Evolutionary conservation across 2,329 filamentous ascomycete genomes (phyloP), one percentile per base, ranked within the genome.

Genomic region (Alternaria sp.): DNA sequence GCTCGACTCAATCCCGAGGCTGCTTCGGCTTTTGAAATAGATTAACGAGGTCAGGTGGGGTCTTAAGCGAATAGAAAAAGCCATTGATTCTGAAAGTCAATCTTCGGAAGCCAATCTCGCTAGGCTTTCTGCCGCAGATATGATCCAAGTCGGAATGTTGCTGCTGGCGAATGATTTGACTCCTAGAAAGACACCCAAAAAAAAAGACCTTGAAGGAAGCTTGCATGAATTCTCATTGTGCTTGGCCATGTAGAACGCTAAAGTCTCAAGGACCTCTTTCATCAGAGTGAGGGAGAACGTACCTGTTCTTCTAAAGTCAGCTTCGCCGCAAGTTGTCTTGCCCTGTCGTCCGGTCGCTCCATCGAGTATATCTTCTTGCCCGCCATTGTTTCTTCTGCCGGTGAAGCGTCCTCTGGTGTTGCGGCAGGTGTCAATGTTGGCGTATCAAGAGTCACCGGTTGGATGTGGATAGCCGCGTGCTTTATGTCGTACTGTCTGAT

Each of bases 281-380:
- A 56, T 51, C 49, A 14, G 46, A 60, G 22, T 38, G 25, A 59
- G 25, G 28, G 57, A 45, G 51, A 45, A 76, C 77, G 38, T 74
- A 78, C 78, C 72, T 80, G 77, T 63, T 80, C 77, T 60, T 79
- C 76, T 54, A 80, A 66, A 8, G 73, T 75, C 66, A 80, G 66
- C 63, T 72, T 74, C 28, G 72, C 68, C 20, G 76, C 78, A 59
- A 79, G 55, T 38, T 76, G 75, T 46, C 70, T 71, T 44, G 78
- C 78, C 62, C 60, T 72, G 34, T 78, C 72, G 27, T 76, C 74
- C 32, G 77, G 73, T 57, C 60, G 73, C 59, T 75, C 69, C 43
- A 74, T 54, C 8, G 65, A 65, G 56, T 74, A 76, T 14, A 76
- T 56, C 56, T 78, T 77, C 66, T 75, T 78, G 32, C 71, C 74